Conservation (phyloP, 2,329 filamentous ascomycete genomes). For the Calonectria fujianensis region DNA sequence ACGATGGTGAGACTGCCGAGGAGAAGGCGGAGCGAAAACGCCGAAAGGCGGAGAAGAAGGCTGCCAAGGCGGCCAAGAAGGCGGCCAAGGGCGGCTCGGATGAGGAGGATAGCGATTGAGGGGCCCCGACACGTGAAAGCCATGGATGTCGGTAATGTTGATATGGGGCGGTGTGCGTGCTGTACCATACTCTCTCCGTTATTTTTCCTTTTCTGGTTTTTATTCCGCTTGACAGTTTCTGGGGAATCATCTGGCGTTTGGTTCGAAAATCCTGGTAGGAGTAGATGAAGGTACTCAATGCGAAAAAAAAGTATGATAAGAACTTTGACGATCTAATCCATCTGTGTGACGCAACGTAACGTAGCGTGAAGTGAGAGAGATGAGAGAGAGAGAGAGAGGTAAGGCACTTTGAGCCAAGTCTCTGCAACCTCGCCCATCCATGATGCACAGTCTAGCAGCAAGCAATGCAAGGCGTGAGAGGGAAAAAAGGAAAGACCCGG, state of each 20-base stretch:
- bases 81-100: slow-evolving; percentile 70
- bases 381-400: background rate
- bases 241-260: slow-evolving; percentile 54
- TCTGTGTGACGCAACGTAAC: slow-evolving; percentile 7
- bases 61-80: slow-evolving; percentile 74
- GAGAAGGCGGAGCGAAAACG: slow-evolving; percentile 78
- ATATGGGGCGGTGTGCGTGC: slow-evolving; percentile 53
- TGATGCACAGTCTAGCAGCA: slow-evolving; percentile 4
- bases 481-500: slow-evolving; percentile 1
- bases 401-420: background rate
- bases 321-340: slow-evolving; percentile 21
- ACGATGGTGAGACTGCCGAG: slow-evolving; percentile 84
- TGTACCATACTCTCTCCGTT: slow-evolving; percentile 54
- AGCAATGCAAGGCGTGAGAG: slow-evolving; percentile 13
- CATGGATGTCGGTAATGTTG: slow-evolving; percentile 50
- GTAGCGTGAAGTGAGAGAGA: background rate
- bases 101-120: slow-evolving; percentile 72
- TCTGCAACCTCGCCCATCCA: slow-evolving; percentile 13
- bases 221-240: slow-evolving; percentile 44
- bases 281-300: slow-evolving; percentile 57
- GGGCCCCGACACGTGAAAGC: slow-evolving; percentile 44
- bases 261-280: slow-evolving; percentile 57
- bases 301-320: slow-evolving; percentile 52
- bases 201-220: slow-evolving; percentile 49
- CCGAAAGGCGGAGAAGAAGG: slow-evolving; percentile 77